Percentiles rank a stretch among this genome's conserved stretches.
phyloP scores from a whole-genome alignment of 1,139 yeast species.

The Suhomyces atakaporum region DNA sequence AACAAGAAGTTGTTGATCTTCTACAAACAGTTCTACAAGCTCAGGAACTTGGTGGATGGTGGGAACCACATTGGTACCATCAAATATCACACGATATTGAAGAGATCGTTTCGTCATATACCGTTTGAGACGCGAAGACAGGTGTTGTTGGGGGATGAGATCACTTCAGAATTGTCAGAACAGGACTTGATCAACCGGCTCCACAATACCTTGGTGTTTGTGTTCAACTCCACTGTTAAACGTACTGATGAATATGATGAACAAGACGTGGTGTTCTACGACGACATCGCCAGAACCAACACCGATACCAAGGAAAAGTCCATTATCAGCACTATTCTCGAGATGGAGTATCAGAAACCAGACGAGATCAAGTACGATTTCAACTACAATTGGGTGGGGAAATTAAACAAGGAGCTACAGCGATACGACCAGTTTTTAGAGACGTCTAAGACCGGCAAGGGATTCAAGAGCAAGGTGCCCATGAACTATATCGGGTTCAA shows the following conservation, averaged over 20 bases:
- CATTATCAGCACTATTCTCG: slow-evolving; percentile 33
- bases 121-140: slow-evolving; percentile 24
- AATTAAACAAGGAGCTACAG: slow-evolving; percentile 5
- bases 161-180: slow-evolving; percentile 10
- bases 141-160: slow-evolving; percentile 12
- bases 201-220: slow-evolving; percentile 39
- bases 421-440: slow-evolving; percentile 6
- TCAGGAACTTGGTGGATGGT: slow-evolving; percentile 28
- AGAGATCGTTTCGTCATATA: slow-evolving; percentile 28
- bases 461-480: slow-evolving; percentile 6
- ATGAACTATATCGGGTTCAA: slow-evolving; percentile 26
- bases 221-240: slow-evolving; percentile 40
- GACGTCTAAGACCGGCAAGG: slow-evolving; percentile 3
- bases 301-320: slow-evolving; percentile 28
- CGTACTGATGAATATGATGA: slow-evolving; percentile 16
- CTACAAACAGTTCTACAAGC: slow-evolving; percentile 36
- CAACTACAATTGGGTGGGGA: slow-evolving; percentile 30
- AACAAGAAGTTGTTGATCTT: slow-evolving; percentile 19
- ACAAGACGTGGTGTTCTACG: slow-evolving; percentile 21
- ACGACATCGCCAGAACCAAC: slow-evolving; percentile 22
- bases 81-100: slow-evolving; percentile 24
- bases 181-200: slow-evolving; percentile 27
- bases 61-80: slow-evolving; percentile 18
- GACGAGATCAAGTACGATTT: slow-evolving; percentile 32
- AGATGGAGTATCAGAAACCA: slow-evolving; percentile 34